Base-by-base conservation (phyloP, 1,139 yeast genomes). In the Sugiyamaella pinicola region DNA sequence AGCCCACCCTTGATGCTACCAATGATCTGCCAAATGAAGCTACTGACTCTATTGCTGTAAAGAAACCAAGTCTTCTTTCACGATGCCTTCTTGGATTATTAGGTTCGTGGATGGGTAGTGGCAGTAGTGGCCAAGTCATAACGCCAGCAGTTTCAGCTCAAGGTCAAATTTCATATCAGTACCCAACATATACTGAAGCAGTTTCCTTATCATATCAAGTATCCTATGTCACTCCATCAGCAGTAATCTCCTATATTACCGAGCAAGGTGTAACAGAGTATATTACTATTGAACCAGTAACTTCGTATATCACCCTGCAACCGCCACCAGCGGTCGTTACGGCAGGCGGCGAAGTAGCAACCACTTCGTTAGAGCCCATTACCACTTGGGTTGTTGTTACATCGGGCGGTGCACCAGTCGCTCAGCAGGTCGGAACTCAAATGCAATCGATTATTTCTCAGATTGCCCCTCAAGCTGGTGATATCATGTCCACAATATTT, bases 341-440 rank as follows among this genome's bases (percentile, higher is more conserved):
- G 2, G 26, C 37, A 18, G 38, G 38, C n/a, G 47, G 38, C 3
- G 38, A 31, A 29, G 38, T 29, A 3, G 15, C 26, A 18, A 10
- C 15, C 10, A 21, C 21, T 7, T 18, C 38, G 28, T 12, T n/a
- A 31, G 10, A 13, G 18, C 47, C 47, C 13, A 28, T 42, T 4
- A 42, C 47, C 9, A 42, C 47, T 9, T 42, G 47, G 47, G 39
- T 42, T 19, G 24, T 42, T 4, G 47, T 42, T 15, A 42, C 47
- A 2, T 10, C 15, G 5, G 47, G 47, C 9, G 47, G 47, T 29
- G 47, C 37, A 15, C 47, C 47, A 18, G 47, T 42, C 4, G 28
- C 18, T 12, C 38, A 42, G 28, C 47, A 42, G 18, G 47, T 42
- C 19, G 47, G 47, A n/a, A 13, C 42, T 15, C 49, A 45, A 24